Base-by-base conservation (phyloP, 257 asterid genomes). In the Haberlea rhodopensis region DNA sequence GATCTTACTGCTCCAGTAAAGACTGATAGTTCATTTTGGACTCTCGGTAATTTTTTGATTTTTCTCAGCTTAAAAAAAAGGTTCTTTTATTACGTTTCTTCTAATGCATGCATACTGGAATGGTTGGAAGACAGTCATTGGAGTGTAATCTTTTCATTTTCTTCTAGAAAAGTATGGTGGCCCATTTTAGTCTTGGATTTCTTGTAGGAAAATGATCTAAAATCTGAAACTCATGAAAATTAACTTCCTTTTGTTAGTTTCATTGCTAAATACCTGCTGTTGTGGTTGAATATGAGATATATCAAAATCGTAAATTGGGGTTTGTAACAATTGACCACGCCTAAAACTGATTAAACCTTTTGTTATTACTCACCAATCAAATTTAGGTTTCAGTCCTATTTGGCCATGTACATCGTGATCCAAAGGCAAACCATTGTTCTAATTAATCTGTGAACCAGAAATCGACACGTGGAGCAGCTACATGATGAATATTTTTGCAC, bases 1-100 rank as follows among this genome's bases (percentile, higher is more conserved):
- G 96, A 90, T 71, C 88, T 94, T 40, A 60, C 85, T 59, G 63
- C 53, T 73, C 95, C 97, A 0, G 96, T 88, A 77, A 90, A 94
- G 91, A 87, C 96, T 8, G 97, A 94, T 76, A 86, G 92, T 74
- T 87, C 95, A 11, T 94, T 79, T 68, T 94, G 99, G 99, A 90
- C 99, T 63, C 83, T 94, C 48, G 99, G 99, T 94, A 87, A 20
- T 70, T 22, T 65, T 45, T 53, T 18, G n/a, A 18, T 23, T 53
- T 5, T 48, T 63, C 26, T 46, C 56, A 13, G 9, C 37, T 18
- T 9, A 19, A 43, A 20, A 25, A 48, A 34, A 2, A 31, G 7
- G 23, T 40, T 51, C 0, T 57, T 25, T 65, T 19, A 18, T 3
- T 49, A 16, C 34, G 1, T 22, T 20, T 28, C 32, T 19, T 48